These are phyloP conservation scores for Isabelozyma rhagii DNA, from an alignment of 805 yeast species.

Conservation along the genomic window DNA sequence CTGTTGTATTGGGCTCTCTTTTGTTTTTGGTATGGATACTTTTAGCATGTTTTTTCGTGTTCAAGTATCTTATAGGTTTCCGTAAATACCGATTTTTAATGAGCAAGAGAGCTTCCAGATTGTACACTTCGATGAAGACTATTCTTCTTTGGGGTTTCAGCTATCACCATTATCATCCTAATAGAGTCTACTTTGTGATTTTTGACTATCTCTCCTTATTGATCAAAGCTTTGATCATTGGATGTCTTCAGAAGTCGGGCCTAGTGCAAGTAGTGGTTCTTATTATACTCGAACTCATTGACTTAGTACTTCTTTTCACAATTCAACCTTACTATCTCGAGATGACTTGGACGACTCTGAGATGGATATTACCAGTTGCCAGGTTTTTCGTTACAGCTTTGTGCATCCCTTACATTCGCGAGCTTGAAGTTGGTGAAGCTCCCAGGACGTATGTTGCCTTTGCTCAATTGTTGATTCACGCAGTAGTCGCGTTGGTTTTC, in stretches of 20 bases:
- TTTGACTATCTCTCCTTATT: constrained; percentile 32
- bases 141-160: constrained; percentile 46
- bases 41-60: constrained; percentile 17
- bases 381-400: constrained; percentile 38
- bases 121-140: constrained; percentile 47
- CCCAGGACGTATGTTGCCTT: constrained; percentile 41
- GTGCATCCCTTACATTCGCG: constrained; percentile 41
- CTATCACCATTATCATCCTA: constrained; percentile 44
- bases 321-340: constrained; percentile 27
- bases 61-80: constrained; percentile 24
- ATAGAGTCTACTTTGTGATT: constrained; percentile 33
- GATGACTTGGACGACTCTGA: constrained; percentile 23
- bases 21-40: constrained; percentile 21
- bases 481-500: constrained; percentile 26
- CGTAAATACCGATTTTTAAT: constrained; percentile 10
- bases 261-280: constrained; percentile 41
- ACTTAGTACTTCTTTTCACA: constrained; percentile 15
- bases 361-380: constrained; percentile 35
- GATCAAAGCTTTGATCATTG: constrained; percentile 39
- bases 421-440: constrained; percentile 33
- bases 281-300: constrained; percentile 31
- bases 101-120: constrained; percentile 20
- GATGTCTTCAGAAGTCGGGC: constrained; percentile 43
- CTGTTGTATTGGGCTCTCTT: constrained; percentile 29
- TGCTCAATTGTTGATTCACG: constrained; percentile 41